A percentile compares a stretch with the other conserved stretches of the same genome.
Evolutionary conservation across 495 filamentous ascomycete species (phyloP).

Genomic region (Hypoxylon lienhwacheense): DNA sequence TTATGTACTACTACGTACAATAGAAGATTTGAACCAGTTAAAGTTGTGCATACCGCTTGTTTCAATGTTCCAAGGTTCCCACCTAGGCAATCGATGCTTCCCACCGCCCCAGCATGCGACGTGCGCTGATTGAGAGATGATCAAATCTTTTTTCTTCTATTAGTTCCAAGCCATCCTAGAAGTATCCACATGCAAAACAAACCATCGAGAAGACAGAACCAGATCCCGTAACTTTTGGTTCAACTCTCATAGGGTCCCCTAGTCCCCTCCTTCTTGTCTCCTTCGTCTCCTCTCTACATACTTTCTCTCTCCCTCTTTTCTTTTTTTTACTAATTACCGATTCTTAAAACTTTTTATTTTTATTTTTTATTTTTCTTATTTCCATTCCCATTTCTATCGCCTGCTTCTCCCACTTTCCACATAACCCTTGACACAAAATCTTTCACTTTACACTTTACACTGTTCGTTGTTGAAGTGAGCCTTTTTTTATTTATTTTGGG

Average conservation of each 20-base stretch:
- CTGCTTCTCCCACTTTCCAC: too few relatives aligned
- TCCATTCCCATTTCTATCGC: background rate
- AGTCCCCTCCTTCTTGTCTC: constrained; percentile 11
- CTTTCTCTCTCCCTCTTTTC: constrained; percentile 26
- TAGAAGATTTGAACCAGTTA: constrained; percentile 18
- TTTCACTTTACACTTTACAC: too few relatives aligned
- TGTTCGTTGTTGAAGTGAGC: too few relatives aligned
- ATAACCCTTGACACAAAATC: too few relatives aligned
- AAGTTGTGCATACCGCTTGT: constrained; percentile 33
- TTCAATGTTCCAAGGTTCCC: constrained; percentile 3
- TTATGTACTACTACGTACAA: constrained; percentile 8
- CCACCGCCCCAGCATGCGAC: constrained; percentile 15
- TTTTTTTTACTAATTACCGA: too few relatives aligned
- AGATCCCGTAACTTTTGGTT: constrained; percentile 27
- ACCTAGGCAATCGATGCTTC: constrained; percentile 6
- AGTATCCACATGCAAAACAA: constrained; percentile 37
- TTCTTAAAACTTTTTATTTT: constrained; percentile 7
- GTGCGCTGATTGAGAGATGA: constrained; percentile 9
- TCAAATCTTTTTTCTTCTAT: constrained; percentile 30
- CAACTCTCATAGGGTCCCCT: constrained; percentile 19
- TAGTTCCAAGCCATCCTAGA: constrained; percentile 21
- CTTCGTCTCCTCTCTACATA: constrained; percentile 25
- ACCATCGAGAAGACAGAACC: constrained; percentile 27
- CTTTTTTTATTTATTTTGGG: constrained; percentile 8
- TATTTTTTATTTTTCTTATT: too few relatives aligned